Conservation (phyloP, 768 basidiomycete species). For the Kwoniella dendrophila region DNA sequence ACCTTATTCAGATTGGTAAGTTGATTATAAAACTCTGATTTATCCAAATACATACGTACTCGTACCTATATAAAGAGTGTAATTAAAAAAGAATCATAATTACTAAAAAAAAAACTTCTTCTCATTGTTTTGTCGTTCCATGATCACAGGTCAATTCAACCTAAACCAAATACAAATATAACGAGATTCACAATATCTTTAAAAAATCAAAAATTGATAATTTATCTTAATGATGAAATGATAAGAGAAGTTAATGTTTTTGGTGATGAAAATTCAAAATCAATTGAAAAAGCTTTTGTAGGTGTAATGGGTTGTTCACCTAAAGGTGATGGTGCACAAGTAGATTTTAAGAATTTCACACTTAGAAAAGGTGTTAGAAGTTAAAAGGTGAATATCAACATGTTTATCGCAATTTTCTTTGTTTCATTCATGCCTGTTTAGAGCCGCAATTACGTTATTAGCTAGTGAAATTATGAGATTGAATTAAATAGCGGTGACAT, state of each 20-base stretch:
- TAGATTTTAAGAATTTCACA: conserved; percentile 30
- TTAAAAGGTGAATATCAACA: neutral
- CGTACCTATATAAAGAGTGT: too few relatives aligned
- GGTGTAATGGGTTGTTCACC: conserved; percentile 45
- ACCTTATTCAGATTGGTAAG: conserved; percentile 45
- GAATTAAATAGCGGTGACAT: too few relatives aligned
- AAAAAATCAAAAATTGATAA: conserved; percentile 16
- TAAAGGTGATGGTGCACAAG: conserved; percentile 31
- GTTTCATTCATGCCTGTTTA: too few relatives aligned
- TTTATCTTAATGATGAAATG: conserved; percentile 35
- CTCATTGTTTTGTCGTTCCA: neutral
- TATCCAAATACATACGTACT: too few relatives aligned
- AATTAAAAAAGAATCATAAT: too few relatives aligned
- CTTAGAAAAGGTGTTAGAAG: conserved; percentile 29
- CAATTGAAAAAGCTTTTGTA: conserved; percentile 29
- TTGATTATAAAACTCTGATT: neutral
- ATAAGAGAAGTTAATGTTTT: conserved; percentile 41
- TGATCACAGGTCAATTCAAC: neutral
- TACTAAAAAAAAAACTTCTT: too few relatives aligned
- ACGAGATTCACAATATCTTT: conserved; percentile 28
- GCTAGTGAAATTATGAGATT: too few relatives aligned
- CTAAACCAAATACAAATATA: conserved; percentile 8
- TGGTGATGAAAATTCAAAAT: conserved; percentile 18
- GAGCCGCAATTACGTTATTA: too few relatives aligned
- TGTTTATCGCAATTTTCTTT: neutral